phyloP scores from a whole-genome alignment of 2,329 filamentous ascomycete genomes.

The Parasarocladium wereldwijsianum region DNA sequence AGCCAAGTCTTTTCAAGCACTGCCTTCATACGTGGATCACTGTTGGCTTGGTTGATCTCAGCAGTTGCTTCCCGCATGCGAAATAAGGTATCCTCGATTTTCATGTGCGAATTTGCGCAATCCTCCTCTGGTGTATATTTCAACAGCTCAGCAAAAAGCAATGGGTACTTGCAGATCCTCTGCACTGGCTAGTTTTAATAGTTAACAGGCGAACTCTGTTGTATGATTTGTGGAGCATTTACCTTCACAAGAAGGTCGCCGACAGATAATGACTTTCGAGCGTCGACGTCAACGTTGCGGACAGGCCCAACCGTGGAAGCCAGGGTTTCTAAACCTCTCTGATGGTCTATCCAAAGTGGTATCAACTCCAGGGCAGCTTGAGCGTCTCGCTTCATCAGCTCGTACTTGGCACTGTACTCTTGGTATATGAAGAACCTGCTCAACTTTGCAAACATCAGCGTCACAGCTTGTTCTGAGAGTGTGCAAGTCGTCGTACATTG shows the following conservation, averaged over 20 bases:
- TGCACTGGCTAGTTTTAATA: constrained; percentile 59
- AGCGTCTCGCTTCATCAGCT: constrained; percentile 68
- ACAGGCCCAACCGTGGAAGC: constrained; percentile 59
- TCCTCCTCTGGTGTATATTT: constrained; percentile 74
- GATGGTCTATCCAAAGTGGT: constrained; percentile 64
- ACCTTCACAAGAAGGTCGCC: constrained; percentile 86
- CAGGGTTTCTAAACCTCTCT: constrained; percentile 72
- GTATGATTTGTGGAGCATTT: constrained; percentile 8
- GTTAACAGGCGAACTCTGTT: not conserved
- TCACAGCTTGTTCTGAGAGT: not conserved
- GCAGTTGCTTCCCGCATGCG: constrained; percentile 59
- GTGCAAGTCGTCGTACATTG: constrained; percentile 27
- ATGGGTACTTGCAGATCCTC: constrained; percentile 76
- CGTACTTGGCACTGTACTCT: constrained; percentile 83
- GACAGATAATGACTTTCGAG: constrained; percentile 66
- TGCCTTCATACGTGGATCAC: constrained; percentile 54
- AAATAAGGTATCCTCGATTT: constrained; percentile 59
- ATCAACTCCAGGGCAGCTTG: constrained; percentile 52
- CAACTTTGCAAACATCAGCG: constrained; percentile 37
- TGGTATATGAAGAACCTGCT: constrained; percentile 75
- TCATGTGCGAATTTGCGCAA: constrained; percentile 68
- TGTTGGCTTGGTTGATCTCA: constrained; percentile 73
- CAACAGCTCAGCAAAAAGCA: constrained; percentile 72
- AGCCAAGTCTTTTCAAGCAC: constrained; percentile 71
- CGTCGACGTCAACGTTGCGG: constrained; percentile 45